Evolutionary conservation across 1,284 basidiomycete genomes (phyloP).

Genomic region (Pholiota adiposa): DNA sequence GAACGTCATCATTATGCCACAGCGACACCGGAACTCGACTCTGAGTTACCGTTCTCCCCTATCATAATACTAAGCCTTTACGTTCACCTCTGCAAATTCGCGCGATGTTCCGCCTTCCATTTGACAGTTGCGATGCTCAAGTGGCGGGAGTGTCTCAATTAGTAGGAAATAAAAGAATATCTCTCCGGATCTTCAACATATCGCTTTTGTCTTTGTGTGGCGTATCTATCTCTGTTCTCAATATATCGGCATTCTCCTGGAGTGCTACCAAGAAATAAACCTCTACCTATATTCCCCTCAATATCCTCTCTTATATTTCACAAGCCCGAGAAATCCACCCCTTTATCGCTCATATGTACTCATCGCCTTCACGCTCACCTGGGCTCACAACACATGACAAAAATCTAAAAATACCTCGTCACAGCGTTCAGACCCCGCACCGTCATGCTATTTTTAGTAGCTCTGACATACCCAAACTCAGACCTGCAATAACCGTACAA

Average conservation of each 20-base stretch:
- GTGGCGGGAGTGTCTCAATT: background rate
- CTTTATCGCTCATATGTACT: no score
- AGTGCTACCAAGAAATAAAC: no score
- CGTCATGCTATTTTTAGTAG: background rate
- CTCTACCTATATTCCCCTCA: no score
- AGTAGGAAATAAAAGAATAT: background rate
- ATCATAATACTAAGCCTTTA: background rate
- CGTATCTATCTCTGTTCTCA: no score
- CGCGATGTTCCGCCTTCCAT: background rate
- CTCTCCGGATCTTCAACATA: background rate
- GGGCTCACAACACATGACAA: background rate
- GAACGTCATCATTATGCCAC: background rate
- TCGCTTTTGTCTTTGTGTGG: background rate
- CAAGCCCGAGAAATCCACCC: no score
- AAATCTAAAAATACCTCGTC: background rate
- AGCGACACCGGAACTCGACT: background rate
- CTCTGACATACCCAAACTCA: background rate
- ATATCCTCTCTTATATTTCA: no score
- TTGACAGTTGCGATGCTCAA: constrained; percentile 1
- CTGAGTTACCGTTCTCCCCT: background rate
- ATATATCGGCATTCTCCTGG: no score
- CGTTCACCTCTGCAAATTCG: background rate
- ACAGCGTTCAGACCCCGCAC: background rate
- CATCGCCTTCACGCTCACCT: background rate
- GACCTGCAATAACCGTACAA: background rate